Evolutionary conservation across 2,329 filamentous ascomycete genomes (phyloP).

Genomic region (Alternaria postmessia): DNA sequence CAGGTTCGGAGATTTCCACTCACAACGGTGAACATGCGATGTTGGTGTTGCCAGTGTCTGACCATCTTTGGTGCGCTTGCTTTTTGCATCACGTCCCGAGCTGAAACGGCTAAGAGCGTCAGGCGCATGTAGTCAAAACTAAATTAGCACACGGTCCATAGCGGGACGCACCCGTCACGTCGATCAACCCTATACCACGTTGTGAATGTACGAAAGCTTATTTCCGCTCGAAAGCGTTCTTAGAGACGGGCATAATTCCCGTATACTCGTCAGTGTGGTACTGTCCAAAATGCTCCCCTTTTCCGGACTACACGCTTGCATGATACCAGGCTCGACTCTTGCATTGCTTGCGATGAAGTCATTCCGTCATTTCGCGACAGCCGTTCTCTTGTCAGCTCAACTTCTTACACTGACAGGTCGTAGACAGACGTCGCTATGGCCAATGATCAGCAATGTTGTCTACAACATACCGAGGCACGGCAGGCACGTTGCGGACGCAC

Average conservation of each 20-base stretch:
- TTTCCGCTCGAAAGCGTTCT: background rate
- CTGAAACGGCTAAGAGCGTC: constrained; percentile 12
- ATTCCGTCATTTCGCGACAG: constrained; percentile 2
- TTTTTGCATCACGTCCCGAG: constrained; percentile 8
- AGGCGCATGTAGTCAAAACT: background rate
- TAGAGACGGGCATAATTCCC: background rate
- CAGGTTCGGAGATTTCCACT: background rate
- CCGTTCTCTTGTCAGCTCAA: constrained; percentile 7
- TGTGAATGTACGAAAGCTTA: constrained; percentile 10
- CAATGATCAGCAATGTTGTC: background rate
- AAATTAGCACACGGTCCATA: constrained; percentile 6
- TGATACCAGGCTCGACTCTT: background rate
- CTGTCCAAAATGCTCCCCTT: background rate
- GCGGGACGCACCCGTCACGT: constrained; percentile 9
- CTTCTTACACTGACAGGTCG: constrained; percentile 11
- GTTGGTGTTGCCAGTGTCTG: constrained; percentile 9
- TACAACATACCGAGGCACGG: constrained; percentile 7
- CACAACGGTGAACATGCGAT: constrained; percentile 7
- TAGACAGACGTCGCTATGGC: background rate
- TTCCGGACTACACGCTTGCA: background rate
- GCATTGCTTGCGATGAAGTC: background rate
- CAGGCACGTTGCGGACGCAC: background rate
- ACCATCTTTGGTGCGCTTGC: constrained; percentile 4
- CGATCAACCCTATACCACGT: constrained; percentile 12
- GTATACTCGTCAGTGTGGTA: background rate